A percentile compares a stretch with the other conserved stretches of the same genome.
These are phyloP conservation scores for Pouteria glomerata DNA, from an alignment of 148 eudicot species.

Conservation along the genomic window DNA sequence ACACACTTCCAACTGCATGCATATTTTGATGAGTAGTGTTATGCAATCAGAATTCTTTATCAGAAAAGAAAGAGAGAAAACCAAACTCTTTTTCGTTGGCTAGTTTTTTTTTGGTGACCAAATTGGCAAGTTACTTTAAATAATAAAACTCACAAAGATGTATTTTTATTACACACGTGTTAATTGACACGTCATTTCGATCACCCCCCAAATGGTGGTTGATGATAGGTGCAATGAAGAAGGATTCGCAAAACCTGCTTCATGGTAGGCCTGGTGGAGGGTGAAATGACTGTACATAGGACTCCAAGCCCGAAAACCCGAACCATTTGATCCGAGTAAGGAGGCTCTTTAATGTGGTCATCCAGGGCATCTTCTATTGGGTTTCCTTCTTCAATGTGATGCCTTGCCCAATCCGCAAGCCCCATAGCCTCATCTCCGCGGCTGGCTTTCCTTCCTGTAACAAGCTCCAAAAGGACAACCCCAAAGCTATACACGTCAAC, in stretches of 20 bases:
- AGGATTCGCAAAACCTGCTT: neutral
- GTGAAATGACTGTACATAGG: neutral
- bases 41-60: too few species aligned
- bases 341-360: constrained; percentile 5
- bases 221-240: neutral
- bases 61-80: too few species aligned
- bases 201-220: neutral
- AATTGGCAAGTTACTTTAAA: too few species aligned
- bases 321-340: constrained; percentile 8
- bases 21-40: too few species aligned
- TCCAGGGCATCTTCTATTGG: constrained; percentile 8
- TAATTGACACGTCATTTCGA: neutral
- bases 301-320: constrained; percentile 8
- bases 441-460: constrained; percentile 9
- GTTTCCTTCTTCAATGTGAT: neutral
- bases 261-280: constrained; percentile 13
- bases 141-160: too few species aligned
- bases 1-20: too few species aligned
- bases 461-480: constrained; percentile 13
- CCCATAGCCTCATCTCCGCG: neutral
- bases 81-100: too few species aligned
- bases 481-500: constrained; percentile 16
- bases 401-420: constrained; percentile 15
- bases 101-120: too few species aligned
- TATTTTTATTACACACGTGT: too few species aligned